Conservation (phyloP, 208 protist genomes). For the Acanthamoeba sp. region DNA sequence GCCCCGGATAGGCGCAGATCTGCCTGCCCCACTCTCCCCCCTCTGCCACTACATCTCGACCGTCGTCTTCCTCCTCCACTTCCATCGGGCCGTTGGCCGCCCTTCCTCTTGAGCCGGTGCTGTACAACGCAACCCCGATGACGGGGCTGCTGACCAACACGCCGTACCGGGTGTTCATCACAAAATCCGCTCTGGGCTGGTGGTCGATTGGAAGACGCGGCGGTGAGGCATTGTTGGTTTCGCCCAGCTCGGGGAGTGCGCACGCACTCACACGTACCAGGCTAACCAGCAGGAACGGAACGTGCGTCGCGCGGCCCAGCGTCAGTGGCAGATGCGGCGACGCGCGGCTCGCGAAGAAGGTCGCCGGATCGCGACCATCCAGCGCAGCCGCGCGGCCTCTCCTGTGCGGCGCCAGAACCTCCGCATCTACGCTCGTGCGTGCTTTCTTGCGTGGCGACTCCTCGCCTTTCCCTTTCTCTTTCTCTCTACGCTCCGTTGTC, state of each 20-base stretch:
- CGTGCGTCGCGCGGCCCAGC: background rate
- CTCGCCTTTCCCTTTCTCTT: slow-evolving; percentile 1
- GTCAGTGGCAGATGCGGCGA: background rate
- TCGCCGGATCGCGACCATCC: background rate
- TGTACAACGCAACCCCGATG: slow-evolving; percentile 16
- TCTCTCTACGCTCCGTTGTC: background rate
- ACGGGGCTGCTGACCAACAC: background rate
- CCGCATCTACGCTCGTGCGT: background rate
- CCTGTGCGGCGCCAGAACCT: background rate
- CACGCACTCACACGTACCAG: background rate
- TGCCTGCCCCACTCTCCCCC: background rate
- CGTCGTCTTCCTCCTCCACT: background rate
- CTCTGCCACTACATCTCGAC: background rate
- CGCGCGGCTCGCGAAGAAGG: background rate
- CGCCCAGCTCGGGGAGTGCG: too few species aligned
- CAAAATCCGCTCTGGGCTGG: background rate
- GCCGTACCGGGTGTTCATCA: background rate
- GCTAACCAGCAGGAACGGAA: background rate
- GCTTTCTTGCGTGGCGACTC: background rate
- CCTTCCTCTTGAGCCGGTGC: background rate
- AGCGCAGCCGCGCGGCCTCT: background rate
- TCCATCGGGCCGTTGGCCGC: background rate
- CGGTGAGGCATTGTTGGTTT: too few species aligned
- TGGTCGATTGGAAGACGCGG: background rate
- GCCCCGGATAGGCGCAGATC: background rate